Conservation (phyloP, 805 yeast genomes). For the Teunomyces barrocoloradensis region DNA sequence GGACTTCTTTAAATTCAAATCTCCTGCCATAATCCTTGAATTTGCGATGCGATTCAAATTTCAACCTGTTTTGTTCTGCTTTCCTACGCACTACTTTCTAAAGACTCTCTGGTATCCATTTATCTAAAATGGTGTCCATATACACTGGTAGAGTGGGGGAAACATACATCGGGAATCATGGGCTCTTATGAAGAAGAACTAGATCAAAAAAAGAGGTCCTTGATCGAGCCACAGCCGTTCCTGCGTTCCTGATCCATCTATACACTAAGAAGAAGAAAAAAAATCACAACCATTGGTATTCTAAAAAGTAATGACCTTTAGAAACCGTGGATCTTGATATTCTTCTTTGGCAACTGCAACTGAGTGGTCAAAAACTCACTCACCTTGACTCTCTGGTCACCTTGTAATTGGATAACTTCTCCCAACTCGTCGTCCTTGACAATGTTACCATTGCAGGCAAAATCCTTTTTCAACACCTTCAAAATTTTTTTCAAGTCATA, state of each 20-base stretch:
- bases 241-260: not conserved
- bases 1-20: slow-evolving; percentile 85
- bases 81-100: not conserved
- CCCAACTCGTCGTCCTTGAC: slow-evolving; percentile 96
- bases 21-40: slow-evolving; percentile 52
- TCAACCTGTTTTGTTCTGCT: too few species aligned
- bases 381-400: slow-evolving; percentile 97
- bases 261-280: not conserved
- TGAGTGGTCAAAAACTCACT: slow-evolving; percentile 86
- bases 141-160: not conserved
- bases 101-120: not conserved
- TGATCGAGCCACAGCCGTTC: not conserved
- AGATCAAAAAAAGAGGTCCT: not conserved
- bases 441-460: slow-evolving; percentile 98
- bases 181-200: not conserved
- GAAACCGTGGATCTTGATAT: slow-evolving; percentile 97
- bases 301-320: slow-evolving; percentile 30
- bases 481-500: slow-evolving; percentile 92
- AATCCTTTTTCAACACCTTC: slow-evolving; percentile 93
- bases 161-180: not conserved
- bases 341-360: slow-evolving; percentile 89
- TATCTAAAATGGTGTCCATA: slow-evolving; percentile 4
- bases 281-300: not conserved
- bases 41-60: slow-evolving; percentile 1
- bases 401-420: slow-evolving; percentile 95